Conservation (phyloP, 2,329 filamentous ascomycete genomes). For the Sporothrix humicola region DNA sequence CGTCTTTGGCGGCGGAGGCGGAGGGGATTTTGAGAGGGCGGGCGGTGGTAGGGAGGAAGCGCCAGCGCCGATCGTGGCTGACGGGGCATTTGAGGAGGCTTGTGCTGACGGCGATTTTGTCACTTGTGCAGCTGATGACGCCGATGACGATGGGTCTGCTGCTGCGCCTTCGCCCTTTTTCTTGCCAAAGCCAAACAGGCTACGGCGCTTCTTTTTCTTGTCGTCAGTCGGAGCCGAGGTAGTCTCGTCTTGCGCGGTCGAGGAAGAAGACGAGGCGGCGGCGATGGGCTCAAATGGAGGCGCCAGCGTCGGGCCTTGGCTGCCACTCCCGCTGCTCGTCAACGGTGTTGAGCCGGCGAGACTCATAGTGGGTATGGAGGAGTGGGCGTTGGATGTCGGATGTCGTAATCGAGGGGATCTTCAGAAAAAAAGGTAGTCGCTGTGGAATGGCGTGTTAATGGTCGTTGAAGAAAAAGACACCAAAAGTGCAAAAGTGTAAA, state of each 20-base stretch:
- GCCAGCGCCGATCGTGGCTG: slow-evolving; percentile 31
- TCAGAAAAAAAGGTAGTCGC: background rate
- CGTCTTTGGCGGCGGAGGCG: slow-evolving; percentile 43
- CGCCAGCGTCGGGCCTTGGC: slow-evolving; percentile 33
- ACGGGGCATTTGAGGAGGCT: background rate
- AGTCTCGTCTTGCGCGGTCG: slow-evolving; percentile 28
- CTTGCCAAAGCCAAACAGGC: slow-evolving; percentile 44
- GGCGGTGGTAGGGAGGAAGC: background rate
- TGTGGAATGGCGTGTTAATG: background rate
- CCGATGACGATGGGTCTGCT: background rate
- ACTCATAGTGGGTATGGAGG: slow-evolving; percentile 31
- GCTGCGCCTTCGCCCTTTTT: slow-evolving; percentile 51
- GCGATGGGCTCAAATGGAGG: slow-evolving; percentile 37
- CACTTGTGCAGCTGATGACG: no score
- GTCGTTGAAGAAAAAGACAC: background rate
- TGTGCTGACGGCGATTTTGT: background rate
- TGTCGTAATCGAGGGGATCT: background rate
- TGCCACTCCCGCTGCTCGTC: slow-evolving; percentile 30
- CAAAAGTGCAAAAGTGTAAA: background rate
- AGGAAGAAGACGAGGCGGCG: slow-evolving; percentile 30
- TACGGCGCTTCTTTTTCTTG: slow-evolving; percentile 45
- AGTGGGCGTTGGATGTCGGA: background rate
- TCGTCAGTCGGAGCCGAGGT: slow-evolving; percentile 37
- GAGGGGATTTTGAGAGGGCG: slow-evolving; percentile 40
- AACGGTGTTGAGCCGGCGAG: slow-evolving; percentile 35